These are phyloP conservation scores for Pterocarpus macrocarpus DNA, from an alignment of 306 rosid species.

Conservation along the genomic window DNA sequence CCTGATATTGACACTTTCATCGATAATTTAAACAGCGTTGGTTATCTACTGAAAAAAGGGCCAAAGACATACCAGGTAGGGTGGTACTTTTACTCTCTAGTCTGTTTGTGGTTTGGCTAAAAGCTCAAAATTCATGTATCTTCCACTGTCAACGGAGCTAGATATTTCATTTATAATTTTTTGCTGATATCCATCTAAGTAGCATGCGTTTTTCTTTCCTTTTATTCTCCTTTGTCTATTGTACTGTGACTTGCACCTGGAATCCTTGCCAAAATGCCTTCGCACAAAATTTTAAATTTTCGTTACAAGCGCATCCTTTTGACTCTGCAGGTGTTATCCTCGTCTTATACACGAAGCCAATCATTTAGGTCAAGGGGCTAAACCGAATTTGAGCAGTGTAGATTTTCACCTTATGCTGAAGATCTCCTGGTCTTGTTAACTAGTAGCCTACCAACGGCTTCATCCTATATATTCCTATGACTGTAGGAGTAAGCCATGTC, in stretches of 20 bases:
- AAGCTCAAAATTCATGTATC: not conserved
- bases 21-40: slow-evolving; percentile 82
- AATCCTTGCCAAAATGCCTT: slow-evolving; percentile 22
- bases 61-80: slow-evolving; percentile 90
- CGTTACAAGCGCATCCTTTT: slow-evolving; percentile 32
- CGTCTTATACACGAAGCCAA: slow-evolving; percentile 64
- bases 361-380: slow-evolving; percentile 61
- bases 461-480: not conserved
- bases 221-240: not conserved
- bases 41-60: slow-evolving; percentile 90
- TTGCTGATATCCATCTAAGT: not conserved
- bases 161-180: not conserved
- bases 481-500: not conserved
- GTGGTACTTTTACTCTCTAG: slow-evolving; percentile 27
- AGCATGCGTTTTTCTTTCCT: no score
- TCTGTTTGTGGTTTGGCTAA: slow-evolving; percentile 1
- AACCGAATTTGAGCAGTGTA: slow-evolving; percentile 33
- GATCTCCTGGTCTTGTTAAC: not conserved
- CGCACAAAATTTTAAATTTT: not conserved
- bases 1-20: slow-evolving; percentile 88
- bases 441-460: slow-evolving; percentile 10
- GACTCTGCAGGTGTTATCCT: slow-evolving; percentile 74
- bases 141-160: slow-evolving; percentile 30
- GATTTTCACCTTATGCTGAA: not conserved
- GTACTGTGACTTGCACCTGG: not conserved